Conservation (phyloP, 2,329 filamentous ascomycete species). For the Penicillium fuscoglaucum region DNA sequence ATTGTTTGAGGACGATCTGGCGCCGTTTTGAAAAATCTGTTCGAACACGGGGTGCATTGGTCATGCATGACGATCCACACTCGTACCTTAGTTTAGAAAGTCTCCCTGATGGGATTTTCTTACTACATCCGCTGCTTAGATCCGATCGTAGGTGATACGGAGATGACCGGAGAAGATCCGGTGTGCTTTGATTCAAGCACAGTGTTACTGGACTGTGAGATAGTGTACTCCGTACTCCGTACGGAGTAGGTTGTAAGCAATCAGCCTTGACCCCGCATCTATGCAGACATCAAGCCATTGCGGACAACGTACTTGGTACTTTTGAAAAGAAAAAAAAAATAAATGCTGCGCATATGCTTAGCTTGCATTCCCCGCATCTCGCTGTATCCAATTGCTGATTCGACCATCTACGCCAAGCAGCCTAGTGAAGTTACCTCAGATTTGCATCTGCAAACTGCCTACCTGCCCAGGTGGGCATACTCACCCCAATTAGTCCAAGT, state of each 20-base stretch:
- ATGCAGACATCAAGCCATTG: background rate
- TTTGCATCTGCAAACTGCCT: constrained; percentile 2
- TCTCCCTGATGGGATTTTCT: background rate
- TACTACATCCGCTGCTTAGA: constrained; percentile 1
- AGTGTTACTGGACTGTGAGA: background rate
- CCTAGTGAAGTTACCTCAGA: constrained; percentile 2
- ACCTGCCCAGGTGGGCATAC: background rate
- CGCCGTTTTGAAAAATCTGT: background rate
- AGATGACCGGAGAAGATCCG: background rate
- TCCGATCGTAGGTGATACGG: background rate
- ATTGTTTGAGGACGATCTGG: background rate
- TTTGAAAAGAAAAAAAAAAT: background rate
- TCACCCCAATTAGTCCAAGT: background rate
- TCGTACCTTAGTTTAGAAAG: background rate
- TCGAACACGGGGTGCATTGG: constrained; percentile 7
- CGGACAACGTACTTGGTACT: background rate
- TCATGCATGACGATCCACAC: constrained; percentile 9
- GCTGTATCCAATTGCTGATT: background rate
- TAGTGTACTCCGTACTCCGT: background rate
- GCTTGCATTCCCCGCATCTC: constrained; percentile 4
- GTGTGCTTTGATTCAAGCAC: background rate
- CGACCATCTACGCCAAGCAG: background rate
- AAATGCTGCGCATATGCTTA: constrained; percentile 2
- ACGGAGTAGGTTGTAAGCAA: background rate
- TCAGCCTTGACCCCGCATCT: background rate